Evolutionary conservation across 225 moss, liverwort and hornwort species (phyloP), one percentile per base, ranked within the genome.

Genomic region (Lunularia cruciata): DNA sequence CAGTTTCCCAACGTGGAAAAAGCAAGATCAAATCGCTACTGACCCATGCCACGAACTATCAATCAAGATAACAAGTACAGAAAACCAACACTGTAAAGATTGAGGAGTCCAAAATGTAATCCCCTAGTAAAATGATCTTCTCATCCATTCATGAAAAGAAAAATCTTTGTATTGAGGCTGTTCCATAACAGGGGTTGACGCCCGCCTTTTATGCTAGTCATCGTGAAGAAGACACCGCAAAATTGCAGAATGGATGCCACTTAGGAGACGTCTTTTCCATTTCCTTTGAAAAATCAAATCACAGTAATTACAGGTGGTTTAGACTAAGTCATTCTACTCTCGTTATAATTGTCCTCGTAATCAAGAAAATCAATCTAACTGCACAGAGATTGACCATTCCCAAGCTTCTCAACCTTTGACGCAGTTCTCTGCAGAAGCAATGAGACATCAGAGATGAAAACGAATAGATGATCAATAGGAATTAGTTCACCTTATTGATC

Each of bases 261-360:
- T 65, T 63, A 52, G 26, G 63, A 42, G 65, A 68, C 37, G 57
- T 74, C 63, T 75, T 67, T 72, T 57, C 72, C 51, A 69, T 77
- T 82, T 74, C 61, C 72, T 57, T 75, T 71, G 68, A 69, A 63
- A 83, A 83, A 78, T 72, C 78, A 78, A 83, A 83, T 78, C 78
- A 78, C 82, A 78, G 75, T 83, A 83, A 83, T 83, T 83, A 83
- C 82, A 83, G 49, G 75, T 78, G 74, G 74, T 71, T 75, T 65
- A 57, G 68, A 62, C 77, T 78, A 68, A 61, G 55, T 72, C 74
- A 63, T 71, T 68, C 74, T 74, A 75, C 74, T 57, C 76, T 30
- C 64, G 27, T 51, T 66, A 52, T 65, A 69, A 57, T n/a, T 51
- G 31, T 70, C 67, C 69, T 70, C 74, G 65, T 69, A 46, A 77